A percentile compares a stretch with the other conserved stretches of the same genome.
Conservation (phyloP, 2,329 filamentous ascomycete species). For the Metarhizium robertsii region DNA sequence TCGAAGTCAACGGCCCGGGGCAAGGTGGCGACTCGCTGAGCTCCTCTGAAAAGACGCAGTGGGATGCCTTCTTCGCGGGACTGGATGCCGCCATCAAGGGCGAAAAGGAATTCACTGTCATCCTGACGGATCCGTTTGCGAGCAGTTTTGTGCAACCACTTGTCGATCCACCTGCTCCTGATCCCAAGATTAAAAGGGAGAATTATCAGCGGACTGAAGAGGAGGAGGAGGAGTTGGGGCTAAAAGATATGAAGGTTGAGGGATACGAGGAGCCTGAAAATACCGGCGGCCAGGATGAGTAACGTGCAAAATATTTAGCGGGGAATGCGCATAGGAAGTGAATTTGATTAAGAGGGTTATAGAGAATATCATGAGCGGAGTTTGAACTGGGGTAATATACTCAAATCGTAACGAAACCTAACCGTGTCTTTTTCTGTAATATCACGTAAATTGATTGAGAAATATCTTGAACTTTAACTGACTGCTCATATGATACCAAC, state of each 20-base stretch:
- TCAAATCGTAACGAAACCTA: neutral
- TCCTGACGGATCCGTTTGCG: constrained; percentile 80
- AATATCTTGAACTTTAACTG: neutral
- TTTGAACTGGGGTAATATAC: neutral
- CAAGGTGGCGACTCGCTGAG: constrained; percentile 71
- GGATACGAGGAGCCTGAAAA: constrained; percentile 53
- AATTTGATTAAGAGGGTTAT: neutral
- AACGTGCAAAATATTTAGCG: neutral
- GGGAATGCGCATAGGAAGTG: neutral
- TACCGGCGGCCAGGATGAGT: constrained; percentile 12
- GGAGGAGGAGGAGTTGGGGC: constrained; percentile 86
- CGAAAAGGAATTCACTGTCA: constrained; percentile 69
- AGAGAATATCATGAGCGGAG: neutral
- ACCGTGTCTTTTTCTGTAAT: neutral
- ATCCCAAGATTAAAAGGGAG: constrained; percentile 72
- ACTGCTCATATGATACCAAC: neutral
- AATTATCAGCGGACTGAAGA: constrained; percentile 82
- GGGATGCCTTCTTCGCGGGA: constrained; percentile 71
- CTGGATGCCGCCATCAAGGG: constrained; percentile 73
- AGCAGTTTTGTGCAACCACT: constrained; percentile 92
- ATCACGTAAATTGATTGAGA: neutral
- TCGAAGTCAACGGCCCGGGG: constrained; percentile 55
- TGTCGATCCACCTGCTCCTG: constrained; percentile 58
- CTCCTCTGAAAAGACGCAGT: constrained; percentile 55
- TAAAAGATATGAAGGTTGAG: constrained; percentile 89